Evolutionary conservation across 2,329 filamentous ascomycete species (phyloP).

Genomic region (Talaromyces sp.): DNA sequence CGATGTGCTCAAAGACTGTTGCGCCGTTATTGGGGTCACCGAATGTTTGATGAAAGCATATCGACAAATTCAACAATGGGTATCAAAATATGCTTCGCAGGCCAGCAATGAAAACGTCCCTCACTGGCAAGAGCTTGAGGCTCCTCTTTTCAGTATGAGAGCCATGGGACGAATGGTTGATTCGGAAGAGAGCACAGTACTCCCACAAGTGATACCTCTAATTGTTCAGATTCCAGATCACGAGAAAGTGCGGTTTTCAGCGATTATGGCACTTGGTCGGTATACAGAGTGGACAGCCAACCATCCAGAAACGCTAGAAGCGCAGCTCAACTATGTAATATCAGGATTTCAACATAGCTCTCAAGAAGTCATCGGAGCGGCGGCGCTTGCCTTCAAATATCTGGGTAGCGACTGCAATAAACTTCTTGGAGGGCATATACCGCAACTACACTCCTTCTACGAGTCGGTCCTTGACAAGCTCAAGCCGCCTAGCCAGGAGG

Average conservation of each 20-base stretch:
- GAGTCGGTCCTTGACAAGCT: slow-evolving; percentile 81
- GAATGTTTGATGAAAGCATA: slow-evolving; percentile 89
- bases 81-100: slow-evolving; percentile 70
- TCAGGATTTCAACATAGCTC: slow-evolving; percentile 84
- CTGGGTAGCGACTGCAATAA: slow-evolving; percentile 93
- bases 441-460: slow-evolving; percentile 88
- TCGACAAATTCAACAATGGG: slow-evolving; percentile 80
- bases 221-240: slow-evolving; percentile 92
- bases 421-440: slow-evolving; percentile 74
- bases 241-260: slow-evolving; percentile 96
- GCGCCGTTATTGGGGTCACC: slow-evolving; percentile 89
- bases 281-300: slow-evolving; percentile 98
- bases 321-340: slow-evolving; percentile 93
- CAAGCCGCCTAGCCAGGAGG: slow-evolving; percentile 81
- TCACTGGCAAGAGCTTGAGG: slow-evolving; percentile 94
- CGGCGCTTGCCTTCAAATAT: slow-evolving; percentile 91
- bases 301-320: slow-evolving; percentile 85
- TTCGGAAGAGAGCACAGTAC: slow-evolving; percentile 75
- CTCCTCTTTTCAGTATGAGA: slow-evolving; percentile 88
- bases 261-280: slow-evolving; percentile 92
- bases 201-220: slow-evolving; percentile 87
- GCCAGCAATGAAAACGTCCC: slow-evolving; percentile 71
- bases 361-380: slow-evolving; percentile 83
- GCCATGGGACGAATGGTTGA: slow-evolving; percentile 97
- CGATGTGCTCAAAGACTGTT: slow-evolving; percentile 94